Evolutionary conservation across 1,284 basidiomycete species (phyloP), one percentile per base, ranked within the genome.

Genomic region (Sanghuangporus sanghuang): DNA sequence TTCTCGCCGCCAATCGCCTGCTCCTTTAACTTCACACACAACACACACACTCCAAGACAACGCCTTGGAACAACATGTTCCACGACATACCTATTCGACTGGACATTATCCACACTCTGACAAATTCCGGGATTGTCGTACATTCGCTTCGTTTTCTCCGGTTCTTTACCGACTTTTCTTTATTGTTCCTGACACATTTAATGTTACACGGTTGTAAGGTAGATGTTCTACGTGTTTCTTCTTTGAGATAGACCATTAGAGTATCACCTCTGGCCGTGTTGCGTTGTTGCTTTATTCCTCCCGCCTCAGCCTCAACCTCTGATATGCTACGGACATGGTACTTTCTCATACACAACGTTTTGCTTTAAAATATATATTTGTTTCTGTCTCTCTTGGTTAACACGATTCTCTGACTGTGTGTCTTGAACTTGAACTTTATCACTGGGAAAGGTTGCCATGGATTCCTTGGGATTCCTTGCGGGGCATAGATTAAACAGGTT

Each of bases 151-250:
- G 42, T 53, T 62, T 44, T 57, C 56, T 32, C 27, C 27, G 27
- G 49, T 11, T 40, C 55, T 48, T 46, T 50, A 18, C 44, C 36
- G 1, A 57, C 38, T 50, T 38, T 21, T 44, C 44, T 7, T 46
- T 46, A n/a, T 11, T 48, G 38, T 44, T 49, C 14, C 55, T 32
- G 46, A 14, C 18, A 44, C 38, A 39, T 55, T 42, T 52, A 32
- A 49, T 52, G 36, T 61, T 39, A 21, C 49, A 53, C 40, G 59
- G 59, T 40, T 61, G 59, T 61, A 61, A 61, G 59, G 59, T 61
- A 61, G 59, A 38, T 27, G 27, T 54, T 38, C 53, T 27, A 12
- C 11, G 9, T 16, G 35, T 12, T 11, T 12, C 27, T 32, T 32
- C 5, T 32, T 32, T 32, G 27, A 32, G 27, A 32, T 3, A 32